Percentiles rank a stretch among this genome's conserved stretches.
phyloP scores from a whole-genome alignment of 2,329 filamentous ascomycete species.

The Metarhizium brunneum region DNA sequence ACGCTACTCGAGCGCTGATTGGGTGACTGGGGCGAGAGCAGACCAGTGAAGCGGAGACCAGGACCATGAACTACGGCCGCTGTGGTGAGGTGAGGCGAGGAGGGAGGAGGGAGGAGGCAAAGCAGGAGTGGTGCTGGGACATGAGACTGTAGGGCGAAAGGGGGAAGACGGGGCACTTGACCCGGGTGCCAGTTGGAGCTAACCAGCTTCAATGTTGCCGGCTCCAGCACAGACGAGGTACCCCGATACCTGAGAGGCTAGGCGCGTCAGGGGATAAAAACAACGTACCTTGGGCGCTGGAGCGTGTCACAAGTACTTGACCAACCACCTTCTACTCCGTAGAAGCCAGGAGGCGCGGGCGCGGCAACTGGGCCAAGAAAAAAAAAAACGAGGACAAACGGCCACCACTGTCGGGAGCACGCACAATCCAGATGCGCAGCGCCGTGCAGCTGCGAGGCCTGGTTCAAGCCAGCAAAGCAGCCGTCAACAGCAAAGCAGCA shows the following conservation, averaged over 20 bases:
- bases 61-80: neutral
- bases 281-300: conserved; percentile 1
- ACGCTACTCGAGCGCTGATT: conserved; percentile 1
- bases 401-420: neutral
- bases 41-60: neutral
- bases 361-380: neutral
- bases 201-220: too few relatives aligned
- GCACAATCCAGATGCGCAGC: neutral
- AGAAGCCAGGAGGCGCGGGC: neutral
- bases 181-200: too few relatives aligned
- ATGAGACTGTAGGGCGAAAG: neutral
- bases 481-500: neutral
- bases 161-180: too few relatives aligned
- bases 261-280: neutral
- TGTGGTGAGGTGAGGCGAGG: neutral
- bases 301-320: neutral
- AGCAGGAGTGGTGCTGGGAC: neutral
- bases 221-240: neutral
- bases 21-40: neutral
- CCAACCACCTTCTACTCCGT: neutral
- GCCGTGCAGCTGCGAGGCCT: neutral
- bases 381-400: neutral
- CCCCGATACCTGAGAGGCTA: neutral
- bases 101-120: neutral
- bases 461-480: neutral